phyloP scores from a whole-genome alignment of 2,329 filamentous ascomycete genomes.

The Colletotrichum sp. region DNA sequence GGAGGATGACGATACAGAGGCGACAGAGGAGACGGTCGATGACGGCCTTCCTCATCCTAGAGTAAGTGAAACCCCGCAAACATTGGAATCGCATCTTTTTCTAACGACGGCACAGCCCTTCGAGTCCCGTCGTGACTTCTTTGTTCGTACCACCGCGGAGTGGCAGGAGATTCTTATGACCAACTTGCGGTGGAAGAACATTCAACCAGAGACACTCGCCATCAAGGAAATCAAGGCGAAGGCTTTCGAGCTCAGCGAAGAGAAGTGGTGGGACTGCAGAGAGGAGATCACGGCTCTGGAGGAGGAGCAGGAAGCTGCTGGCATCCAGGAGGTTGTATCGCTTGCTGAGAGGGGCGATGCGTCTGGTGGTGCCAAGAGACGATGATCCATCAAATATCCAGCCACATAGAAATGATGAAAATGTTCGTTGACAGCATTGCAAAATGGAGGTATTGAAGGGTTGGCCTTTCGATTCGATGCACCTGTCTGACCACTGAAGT shows the following conservation, averaged over 20 bases:
- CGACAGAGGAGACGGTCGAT: slow-evolving; percentile 58
- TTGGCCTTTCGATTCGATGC: background rate
- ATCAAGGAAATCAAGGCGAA: slow-evolving; percentile 93
- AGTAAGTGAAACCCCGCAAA: slow-evolving; percentile 37
- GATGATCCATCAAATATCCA: background rate
- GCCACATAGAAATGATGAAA: background rate
- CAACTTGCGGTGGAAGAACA: slow-evolving; percentile 70
- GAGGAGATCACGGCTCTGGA: slow-evolving; percentile 92
- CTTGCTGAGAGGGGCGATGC: slow-evolving; percentile 75
- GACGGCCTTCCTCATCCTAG: slow-evolving; percentile 78
- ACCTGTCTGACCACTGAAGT: background rate
- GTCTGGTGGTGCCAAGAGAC: slow-evolving; percentile 41
- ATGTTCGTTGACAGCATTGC: background rate
- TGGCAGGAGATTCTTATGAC: slow-evolving; percentile 91
- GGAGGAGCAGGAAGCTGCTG: slow-evolving; percentile 94
- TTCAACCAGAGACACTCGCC: slow-evolving; percentile 69
- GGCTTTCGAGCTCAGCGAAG: slow-evolving; percentile 89
- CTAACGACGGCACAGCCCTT: slow-evolving; percentile 68
- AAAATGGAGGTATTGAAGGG: background rate
- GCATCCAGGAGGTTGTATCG: slow-evolving; percentile 93
- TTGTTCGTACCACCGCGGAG: slow-evolving; percentile 81
- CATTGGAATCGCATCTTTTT: background rate
- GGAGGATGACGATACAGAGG: slow-evolving; percentile 53
- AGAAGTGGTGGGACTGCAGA: slow-evolving; percentile 98
- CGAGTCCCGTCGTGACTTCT: slow-evolving; percentile 91